A percentile compares a stretch with the other conserved stretches of the same genome.
Conservation (phyloP, 2,329 filamentous ascomycete species). For the Calonectria hawksworthii region DNA sequence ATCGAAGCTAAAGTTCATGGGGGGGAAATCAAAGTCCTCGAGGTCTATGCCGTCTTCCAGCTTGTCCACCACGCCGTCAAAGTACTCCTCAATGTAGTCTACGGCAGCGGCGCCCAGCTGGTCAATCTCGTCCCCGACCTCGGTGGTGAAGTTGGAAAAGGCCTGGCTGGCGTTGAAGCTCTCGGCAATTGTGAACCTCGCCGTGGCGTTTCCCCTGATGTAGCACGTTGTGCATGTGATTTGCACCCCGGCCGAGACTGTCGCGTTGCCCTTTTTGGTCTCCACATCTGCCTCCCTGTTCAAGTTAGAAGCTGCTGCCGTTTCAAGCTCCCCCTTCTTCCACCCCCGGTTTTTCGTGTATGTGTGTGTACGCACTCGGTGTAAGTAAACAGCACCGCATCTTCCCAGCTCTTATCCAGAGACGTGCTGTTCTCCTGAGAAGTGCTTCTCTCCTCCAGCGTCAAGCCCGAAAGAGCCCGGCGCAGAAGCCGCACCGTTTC, state of each 20-base stretch:
- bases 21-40: constrained; percentile 25
- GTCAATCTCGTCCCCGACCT: constrained; percentile 48
- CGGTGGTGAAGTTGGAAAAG: constrained; percentile 16
- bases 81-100: constrained; percentile 24
- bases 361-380: not conserved
- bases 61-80: constrained; percentile 11
- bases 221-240: constrained; percentile 38
- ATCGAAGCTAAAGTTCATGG: constrained; percentile 27
- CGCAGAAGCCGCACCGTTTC: not conserved
- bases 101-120: not conserved
- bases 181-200: constrained; percentile 16
- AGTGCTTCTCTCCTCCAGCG: constrained; percentile 1
- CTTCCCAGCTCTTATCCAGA: constrained; percentile 22
- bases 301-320: not conserved
- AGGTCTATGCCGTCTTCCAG: constrained; percentile 27
- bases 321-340: not conserved
- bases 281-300: constrained; percentile 17
- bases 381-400: constrained; percentile 21
- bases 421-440: constrained; percentile 18
- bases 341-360: too few species aligned
- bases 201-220: constrained; percentile 26
- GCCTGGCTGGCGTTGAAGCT: constrained; percentile 19
- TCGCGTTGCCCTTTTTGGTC: constrained; percentile 6
- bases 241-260: constrained; percentile 21
- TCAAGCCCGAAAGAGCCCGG: not conserved